Conservation (phyloP, 2,329 filamentous ascomycete species). For the Rhinocladiella similis region DNA sequence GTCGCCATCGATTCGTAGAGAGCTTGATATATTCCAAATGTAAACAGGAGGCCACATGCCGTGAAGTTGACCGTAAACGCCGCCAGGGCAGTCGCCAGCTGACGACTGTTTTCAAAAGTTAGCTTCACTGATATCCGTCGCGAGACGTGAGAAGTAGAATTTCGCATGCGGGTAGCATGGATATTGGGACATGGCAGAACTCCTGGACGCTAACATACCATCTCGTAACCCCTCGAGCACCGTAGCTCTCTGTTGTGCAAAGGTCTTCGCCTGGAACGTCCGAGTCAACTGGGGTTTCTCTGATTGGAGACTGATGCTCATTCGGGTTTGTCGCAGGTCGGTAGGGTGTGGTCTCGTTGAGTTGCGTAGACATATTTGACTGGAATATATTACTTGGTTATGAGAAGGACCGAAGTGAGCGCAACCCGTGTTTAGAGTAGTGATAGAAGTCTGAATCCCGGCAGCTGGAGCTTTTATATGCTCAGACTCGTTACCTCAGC, state of each 20-base stretch:
- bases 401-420: no score
- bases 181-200: background rate
- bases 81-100: conserved; percentile 11
- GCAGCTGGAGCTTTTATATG: no score
- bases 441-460: no score
- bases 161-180: no score
- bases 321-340: background rate
- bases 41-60: conserved; percentile 40
- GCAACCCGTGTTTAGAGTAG: no score
- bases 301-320: background rate
- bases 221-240: background rate
- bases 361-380: no score
- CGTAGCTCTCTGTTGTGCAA: background rate
- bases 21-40: conserved; percentile 43
- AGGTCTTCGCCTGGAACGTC: background rate
- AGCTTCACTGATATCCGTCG: background rate
- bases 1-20: conserved; percentile 38
- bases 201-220: background rate
- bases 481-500: no score
- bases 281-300: background rate
- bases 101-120: background rate
- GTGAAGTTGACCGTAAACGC: conserved; percentile 37
- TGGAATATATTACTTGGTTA: no score
- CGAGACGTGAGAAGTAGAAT: background rate
- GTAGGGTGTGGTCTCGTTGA: no score